These are phyloP conservation scores for barley (Hordeum vulgare) DNA, from an alignment of 176 grass and related monocot species.

Conservation along the genomic window MorexV3_pseudomolecules_assembly NC_058524.1:596434760-596435259, in stretches of 20 bases:
- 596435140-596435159: neutral
- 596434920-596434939: neutral
- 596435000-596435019: neutral
- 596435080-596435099: neutral
- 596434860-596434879: rapidly evolving
- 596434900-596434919: rapidly evolving
- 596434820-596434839: neutral
- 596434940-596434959: neutral
- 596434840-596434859: neutral
- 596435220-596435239: neutral
- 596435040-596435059: neutral
- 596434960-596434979: neutral
- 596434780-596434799: neutral
- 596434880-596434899: neutral
- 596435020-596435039: neutral
- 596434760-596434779: rapidly evolving
- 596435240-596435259: too few species aligned
- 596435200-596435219: neutral
- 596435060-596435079: neutral
- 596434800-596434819: neutral
- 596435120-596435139: neutral
- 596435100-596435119: rapidly evolving
- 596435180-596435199: neutral
- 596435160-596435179: neutral
- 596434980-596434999: neutral